These are phyloP conservation scores for Didymosphaeria variabile DNA, from an alignment of 2,329 filamentous ascomycete species.

Conservation along the genomic window DNA sequence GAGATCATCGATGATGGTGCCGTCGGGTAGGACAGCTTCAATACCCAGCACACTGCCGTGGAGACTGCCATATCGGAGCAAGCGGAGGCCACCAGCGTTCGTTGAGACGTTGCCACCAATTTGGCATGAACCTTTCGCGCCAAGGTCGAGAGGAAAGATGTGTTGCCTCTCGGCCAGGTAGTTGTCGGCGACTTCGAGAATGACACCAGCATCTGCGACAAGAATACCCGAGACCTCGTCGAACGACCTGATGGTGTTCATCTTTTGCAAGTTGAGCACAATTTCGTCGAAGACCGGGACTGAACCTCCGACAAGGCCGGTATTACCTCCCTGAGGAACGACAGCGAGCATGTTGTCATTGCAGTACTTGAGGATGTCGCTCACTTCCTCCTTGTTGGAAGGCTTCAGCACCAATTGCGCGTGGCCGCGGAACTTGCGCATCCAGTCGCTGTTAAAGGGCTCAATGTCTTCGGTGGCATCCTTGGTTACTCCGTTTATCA, in stretches of 20 bases:
- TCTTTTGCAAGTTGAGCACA: conserved; percentile 85
- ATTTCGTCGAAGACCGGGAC: conserved; percentile 99
- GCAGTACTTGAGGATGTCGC: conserved; percentile 91
- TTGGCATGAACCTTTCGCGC: conserved; percentile 96
- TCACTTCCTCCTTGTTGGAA: conserved; percentile 84
- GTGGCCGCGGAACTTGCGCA: conserved; percentile 97
- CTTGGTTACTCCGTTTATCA: conserved; percentile 82
- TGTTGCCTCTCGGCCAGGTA: conserved; percentile 83
- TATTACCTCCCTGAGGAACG: conserved; percentile 96
- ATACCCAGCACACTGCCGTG: conserved; percentile 93
- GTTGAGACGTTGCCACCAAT: conserved; percentile 96
- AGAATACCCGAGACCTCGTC: conserved; percentile 92
- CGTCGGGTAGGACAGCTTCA: conserved; percentile 92
- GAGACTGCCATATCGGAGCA: conserved; percentile 91
- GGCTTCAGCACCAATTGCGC: conserved; percentile 88
- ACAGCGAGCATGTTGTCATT: conserved; percentile 92
- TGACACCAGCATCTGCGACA: conserved; percentile 88
- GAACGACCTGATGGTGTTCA: conserved; percentile 92
- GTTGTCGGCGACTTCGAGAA: conserved; percentile 88
- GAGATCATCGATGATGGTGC: conserved; percentile 89
- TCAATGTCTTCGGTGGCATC: conserved; percentile 83
- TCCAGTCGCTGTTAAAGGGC: conserved; percentile 97
- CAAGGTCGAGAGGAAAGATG: conserved; percentile 96
- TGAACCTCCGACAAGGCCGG: conserved; percentile 92
- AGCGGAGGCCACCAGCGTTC: conserved; percentile 89